These are phyloP conservation scores for Ceratorhiza oryzae-sativae DNA, from an alignment of 1,284 basidiomycete genomes.

Conservation along the genomic window DNA sequence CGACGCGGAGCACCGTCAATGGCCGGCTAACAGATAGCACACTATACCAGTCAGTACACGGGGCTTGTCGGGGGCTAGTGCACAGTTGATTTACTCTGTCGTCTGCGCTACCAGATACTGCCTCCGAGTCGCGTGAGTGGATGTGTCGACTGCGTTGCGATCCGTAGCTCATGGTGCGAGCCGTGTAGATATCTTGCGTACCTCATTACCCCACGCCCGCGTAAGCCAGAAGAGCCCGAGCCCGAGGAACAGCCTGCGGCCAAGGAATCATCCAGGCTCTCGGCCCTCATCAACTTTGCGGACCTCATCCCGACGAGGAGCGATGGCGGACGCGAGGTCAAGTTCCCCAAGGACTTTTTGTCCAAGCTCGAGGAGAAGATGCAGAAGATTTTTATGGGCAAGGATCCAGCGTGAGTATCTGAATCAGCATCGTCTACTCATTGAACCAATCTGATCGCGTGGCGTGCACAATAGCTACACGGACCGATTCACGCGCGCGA, in stretches of 20 bases:
- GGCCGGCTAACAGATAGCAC: slow-evolving; percentile 70
- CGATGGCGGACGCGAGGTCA: slow-evolving; percentile 80
- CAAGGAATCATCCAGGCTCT: slow-evolving; percentile 65
- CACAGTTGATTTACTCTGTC: slow-evolving; percentile 30
- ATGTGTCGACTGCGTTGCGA: slow-evolving; percentile 23
- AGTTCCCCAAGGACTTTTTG: slow-evolving; percentile 90
- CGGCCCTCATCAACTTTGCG: slow-evolving; percentile 64
- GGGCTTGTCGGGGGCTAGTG: slow-evolving; percentile 27
- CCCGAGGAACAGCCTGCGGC: slow-evolving; percentile 52
- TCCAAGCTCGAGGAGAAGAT: slow-evolving; percentile 87
- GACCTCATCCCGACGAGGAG: slow-evolving; percentile 70
- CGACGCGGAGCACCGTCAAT: slow-evolving; percentile 36
- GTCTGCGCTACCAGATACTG: background rate
- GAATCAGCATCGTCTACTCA: background rate
- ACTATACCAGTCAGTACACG: slow-evolving; percentile 72
- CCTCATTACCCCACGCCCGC: slow-evolving; percentile 62
- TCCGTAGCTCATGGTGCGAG: slow-evolving; percentile 66
- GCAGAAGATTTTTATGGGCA: slow-evolving; percentile 90
- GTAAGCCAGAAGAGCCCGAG: slow-evolving; percentile 34
- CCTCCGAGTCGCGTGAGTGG: slow-evolving; percentile 16
- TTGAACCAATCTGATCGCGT: background rate
- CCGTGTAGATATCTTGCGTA: slow-evolving; percentile 67
- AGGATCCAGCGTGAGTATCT: slow-evolving; percentile 76
- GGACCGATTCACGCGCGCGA: slow-evolving; percentile 84
- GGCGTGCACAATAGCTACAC: slow-evolving; percentile 65